Percentiles rank a stretch among this genome's conserved stretches.
Conservation (phyloP, 1,284 basidiomycete species). For the Tetrapyrgos nigripes region DNA sequence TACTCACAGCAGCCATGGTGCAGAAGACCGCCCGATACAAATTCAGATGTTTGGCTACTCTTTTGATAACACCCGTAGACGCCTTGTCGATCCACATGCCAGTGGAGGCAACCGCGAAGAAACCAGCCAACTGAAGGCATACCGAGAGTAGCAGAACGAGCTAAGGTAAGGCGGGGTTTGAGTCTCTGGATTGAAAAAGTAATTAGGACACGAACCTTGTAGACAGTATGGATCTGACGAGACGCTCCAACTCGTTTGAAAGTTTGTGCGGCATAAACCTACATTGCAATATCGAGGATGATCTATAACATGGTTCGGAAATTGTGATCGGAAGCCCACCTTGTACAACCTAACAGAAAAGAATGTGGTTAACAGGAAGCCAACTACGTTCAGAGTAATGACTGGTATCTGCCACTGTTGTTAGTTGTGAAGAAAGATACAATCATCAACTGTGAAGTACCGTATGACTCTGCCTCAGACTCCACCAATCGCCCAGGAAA, state of each 20-base stretch:
- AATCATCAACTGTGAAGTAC: conserved; percentile 33
- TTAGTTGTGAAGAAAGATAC: background rate
- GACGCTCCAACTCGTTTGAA: conserved; percentile 60
- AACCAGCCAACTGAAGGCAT: conserved; percentile 54
- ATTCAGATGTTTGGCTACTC: conserved; percentile 36
- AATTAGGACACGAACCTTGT: conserved; percentile 41
- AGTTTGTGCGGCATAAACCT: conserved; percentile 56
- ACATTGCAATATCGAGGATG: background rate
- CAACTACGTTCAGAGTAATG: conserved; percentile 39
- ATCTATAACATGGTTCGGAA: too few species aligned
- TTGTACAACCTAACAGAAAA: conserved; percentile 47
- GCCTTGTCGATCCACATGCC: conserved; percentile 61
- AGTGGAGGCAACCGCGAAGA: conserved; percentile 55
- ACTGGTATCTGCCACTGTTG: conserved; percentile 40
- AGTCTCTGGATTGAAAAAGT: background rate
- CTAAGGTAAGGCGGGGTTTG: conserved; percentile 30
- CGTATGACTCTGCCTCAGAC: conserved; percentile 34
- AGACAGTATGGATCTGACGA: conserved; percentile 49
- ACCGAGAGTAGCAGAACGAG: conserved; percentile 57
- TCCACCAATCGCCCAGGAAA: conserved; percentile 48
- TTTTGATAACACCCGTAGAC: conserved; percentile 38
- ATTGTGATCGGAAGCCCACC: conserved; percentile 28
- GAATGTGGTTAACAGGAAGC: conserved; percentile 38
- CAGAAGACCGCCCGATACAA: conserved; percentile 50
- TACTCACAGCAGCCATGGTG: conserved; percentile 47